Percentiles rank a stretch among this genome's conserved stretches.
Conservation (phyloP, 495 filamentous ascomycete species). For the Hypoxylon rickii region DNA sequence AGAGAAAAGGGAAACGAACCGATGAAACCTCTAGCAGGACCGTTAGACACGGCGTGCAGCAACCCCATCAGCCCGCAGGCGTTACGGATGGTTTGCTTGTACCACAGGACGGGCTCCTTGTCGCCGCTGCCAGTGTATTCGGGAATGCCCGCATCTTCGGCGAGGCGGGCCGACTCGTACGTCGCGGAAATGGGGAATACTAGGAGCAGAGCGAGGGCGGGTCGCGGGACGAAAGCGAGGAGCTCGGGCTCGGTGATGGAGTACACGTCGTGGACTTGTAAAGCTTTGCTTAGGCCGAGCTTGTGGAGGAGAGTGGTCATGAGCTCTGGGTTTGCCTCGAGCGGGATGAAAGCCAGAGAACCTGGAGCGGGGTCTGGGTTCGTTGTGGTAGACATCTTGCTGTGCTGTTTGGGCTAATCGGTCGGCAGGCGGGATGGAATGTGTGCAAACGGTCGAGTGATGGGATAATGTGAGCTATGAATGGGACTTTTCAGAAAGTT, state of each 20-base stretch:
- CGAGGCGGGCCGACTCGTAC: conserved; percentile 67
- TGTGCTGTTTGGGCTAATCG: neutral
- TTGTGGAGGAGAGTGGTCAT: conserved; percentile 76
- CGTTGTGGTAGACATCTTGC: conserved; percentile 39
- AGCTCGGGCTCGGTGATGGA: conserved; percentile 78
- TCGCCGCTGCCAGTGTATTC: conserved; percentile 45
- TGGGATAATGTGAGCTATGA: no score
- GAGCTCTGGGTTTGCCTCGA: conserved; percentile 74
- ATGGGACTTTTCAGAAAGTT: no score
- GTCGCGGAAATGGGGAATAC: conserved; percentile 77
- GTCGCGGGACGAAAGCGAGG: conserved; percentile 80
- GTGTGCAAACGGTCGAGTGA: neutral
- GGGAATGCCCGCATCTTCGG: conserved; percentile 62
- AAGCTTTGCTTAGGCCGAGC: conserved; percentile 68
- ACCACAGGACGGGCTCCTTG: conserved; percentile 70
- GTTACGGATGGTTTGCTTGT: conserved; percentile 87
- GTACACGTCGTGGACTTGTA: conserved; percentile 83
- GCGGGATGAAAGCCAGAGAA: conserved; percentile 52
- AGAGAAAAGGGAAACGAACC: conserved; percentile 11
- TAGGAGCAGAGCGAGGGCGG: conserved; percentile 78
- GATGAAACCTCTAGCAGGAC: conserved; percentile 50
- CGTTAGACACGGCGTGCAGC: conserved; percentile 70
- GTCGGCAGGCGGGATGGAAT: neutral
- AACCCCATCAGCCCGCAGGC: conserved; percentile 86
- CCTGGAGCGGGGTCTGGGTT: conserved; percentile 41